Conservation (phyloP, 202 grass and related monocot species). For the Digitaria exilis region DNA sequence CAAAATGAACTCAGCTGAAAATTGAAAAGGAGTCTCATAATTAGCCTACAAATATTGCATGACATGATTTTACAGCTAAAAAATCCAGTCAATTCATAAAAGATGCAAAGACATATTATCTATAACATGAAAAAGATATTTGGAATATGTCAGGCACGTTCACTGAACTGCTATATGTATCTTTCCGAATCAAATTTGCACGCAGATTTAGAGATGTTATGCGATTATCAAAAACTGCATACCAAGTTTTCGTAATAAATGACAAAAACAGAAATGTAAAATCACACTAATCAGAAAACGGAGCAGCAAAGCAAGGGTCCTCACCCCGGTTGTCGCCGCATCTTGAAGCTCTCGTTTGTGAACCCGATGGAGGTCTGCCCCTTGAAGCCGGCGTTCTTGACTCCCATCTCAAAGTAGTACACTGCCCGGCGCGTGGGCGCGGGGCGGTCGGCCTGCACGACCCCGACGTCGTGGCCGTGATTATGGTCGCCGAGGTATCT, state of each 20-base stretch:
- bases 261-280: slow-evolving; percentile 4
- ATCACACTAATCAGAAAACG: not conserved
- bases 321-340: slow-evolving; percentile 88
- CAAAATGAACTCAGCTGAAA: slow-evolving; percentile 24
- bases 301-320: slow-evolving; percentile 22
- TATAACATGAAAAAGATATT: slow-evolving; percentile 13
- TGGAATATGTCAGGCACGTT: not conserved
- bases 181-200: not conserved
- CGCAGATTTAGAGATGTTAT: not conserved
- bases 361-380: slow-evolving; percentile 82
- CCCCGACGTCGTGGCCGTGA: slow-evolving; percentile 84
- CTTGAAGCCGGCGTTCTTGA: slow-evolving; percentile 73
- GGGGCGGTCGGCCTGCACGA: slow-evolving; percentile 74
- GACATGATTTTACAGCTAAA: not conserved
- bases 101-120: not conserved
- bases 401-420: slow-evolving; percentile 96
- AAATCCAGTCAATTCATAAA: not conserved
- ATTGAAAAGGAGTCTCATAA: not conserved
- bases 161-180: not conserved
- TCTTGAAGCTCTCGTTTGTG: slow-evolving; percentile 77
- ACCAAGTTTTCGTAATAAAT: not conserved
- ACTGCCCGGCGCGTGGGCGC: slow-evolving; percentile 66
- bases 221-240: not conserved
- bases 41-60: not conserved
- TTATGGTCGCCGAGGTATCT: slow-evolving; percentile 56